Conservation (phyloP, 768 basidiomycete species). For the Trametes coccinea region DNA sequence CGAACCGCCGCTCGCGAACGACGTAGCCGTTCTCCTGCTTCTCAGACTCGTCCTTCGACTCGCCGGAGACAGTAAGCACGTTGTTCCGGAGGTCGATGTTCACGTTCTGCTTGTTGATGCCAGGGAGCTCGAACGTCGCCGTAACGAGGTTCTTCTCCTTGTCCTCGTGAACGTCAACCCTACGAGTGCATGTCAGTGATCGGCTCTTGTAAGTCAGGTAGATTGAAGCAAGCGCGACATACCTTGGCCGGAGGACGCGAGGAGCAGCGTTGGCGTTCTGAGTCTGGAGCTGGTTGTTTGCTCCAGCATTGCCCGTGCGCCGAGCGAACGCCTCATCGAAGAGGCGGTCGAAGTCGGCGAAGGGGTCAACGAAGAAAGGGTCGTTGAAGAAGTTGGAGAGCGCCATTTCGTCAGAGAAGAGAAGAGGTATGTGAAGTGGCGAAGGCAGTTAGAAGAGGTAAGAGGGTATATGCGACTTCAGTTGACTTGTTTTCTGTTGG, state of each 20-base stretch:
- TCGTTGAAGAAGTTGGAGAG: conserved; percentile 42
- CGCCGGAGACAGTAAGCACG: conserved; percentile 52
- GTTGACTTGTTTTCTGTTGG: conserved; percentile 4
- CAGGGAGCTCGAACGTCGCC: conserved; percentile 60
- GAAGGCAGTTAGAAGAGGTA: neutral
- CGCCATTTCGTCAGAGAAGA: conserved; percentile 27
- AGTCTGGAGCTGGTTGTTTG: conserved; percentile 15
- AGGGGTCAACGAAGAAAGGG: conserved; percentile 34
- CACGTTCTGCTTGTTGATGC: conserved; percentile 51
- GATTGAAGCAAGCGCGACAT: neutral
- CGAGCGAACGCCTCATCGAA: conserved; percentile 41
- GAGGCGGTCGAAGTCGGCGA: conserved; percentile 44
- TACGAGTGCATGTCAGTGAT: conserved; percentile 23
- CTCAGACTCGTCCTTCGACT: conserved; percentile 37
- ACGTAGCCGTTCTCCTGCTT: conserved; percentile 38
- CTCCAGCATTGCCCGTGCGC: conserved; percentile 16
- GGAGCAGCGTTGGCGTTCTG: conserved; percentile 7
- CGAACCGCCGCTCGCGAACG: conserved; percentile 35
- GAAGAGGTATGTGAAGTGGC: neutral
- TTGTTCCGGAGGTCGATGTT: conserved; percentile 52
- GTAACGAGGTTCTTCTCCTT: conserved; percentile 47
- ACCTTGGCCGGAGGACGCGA: conserved; percentile 24
- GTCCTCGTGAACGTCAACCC: conserved; percentile 59
- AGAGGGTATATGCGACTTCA: conserved; percentile 1
- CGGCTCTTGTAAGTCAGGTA: neutral